Evolutionary conservation across 768 basidiomycete species (phyloP), one percentile per base, ranked within the genome.

Genomic region (Boletus pseudo-olivaceus): DNA sequence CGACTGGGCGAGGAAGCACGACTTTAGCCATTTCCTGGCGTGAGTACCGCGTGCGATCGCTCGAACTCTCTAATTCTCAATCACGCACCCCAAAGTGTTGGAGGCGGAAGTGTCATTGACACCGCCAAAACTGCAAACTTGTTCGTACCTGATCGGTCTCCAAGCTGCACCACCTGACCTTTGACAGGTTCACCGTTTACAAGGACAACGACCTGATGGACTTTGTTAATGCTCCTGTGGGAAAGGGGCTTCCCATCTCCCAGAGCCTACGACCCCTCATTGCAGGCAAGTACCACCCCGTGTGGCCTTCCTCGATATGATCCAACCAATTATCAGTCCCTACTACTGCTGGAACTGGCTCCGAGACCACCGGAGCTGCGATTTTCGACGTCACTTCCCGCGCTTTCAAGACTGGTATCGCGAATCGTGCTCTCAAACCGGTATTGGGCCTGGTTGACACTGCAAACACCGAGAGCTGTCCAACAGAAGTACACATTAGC

Each of bases 361-460:
- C 90, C 1, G 92, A 98, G 70, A 98, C 95, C 3, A 98, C 95
- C 0, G 95, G 95, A 10, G 88, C 95, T 0, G 92, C 95, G 11
- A 96, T 98, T 61, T 80, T 97, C 51, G 91, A 95, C 64, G 92
- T 97, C 41, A 91, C 95, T 0, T 93, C 93, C 0, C 83, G 81
- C 62, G 82, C 87, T 6, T 97, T 98, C 82, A 98, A 98, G 78
- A 98, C 96, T 14, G 96, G 96, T 41, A 98, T 98, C 61, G 88
- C 96, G 0, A 93, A 81, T 65, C 84, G 95, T 35, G 92, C 94
- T 4, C 74, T 98, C 73, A 93, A 95, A 58, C 96, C 96, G 0
- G 79, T 86, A 2, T 78, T 98, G 23, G 96, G 92, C 30, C 83
- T 93, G 59, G 84, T 85, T 30, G 96, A 98, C 65, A 88, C 93